Evolutionary conservation across 495 filamentous ascomycete species (phyloP), one percentile per base, ranked within the genome.

Genomic region (Pseudoneurospora amorphoporcata): DNA sequence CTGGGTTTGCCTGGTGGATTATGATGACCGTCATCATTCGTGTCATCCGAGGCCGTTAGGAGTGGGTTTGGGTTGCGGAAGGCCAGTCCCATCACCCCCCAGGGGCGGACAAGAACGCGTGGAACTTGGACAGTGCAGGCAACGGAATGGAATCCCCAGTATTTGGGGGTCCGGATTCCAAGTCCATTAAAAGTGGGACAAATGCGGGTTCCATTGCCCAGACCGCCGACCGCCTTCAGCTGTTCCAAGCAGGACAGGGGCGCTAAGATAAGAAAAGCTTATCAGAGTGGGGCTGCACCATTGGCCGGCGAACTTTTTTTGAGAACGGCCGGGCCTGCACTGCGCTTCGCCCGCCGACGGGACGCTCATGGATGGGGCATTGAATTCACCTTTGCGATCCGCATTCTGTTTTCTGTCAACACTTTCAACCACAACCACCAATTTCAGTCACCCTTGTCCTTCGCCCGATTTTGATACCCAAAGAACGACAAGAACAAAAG

Each of bases 281-380:
- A 79, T 79, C 77, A 29, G 39, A 53, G 72, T 75, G 77, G 77
- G 73, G 68, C 75, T 41, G 14, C 23, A n/a, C 7, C 19, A 29
- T 38, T 29, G 19, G 38, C n/a, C 23, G 42, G 32, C 71, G 73
- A 76, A 78, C 73, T 78, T 79, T 79, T 77, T 79, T 76, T 75
- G 53, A 65, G 53, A 65, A 65, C 29, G 29, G 53, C n/a, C n/a
- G n/a, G n/a, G n/a, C 53, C 14, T 65, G 53, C 39, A 6, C 29
- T 61, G 53, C 53, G 53, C 53, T 61, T 35, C 53, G 29, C 53
- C 53, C 53, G 53, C 53, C 53, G 53, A 61, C n/a, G n/a, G n/a
- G n/a, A n/a, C 23, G 29, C 35, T 65, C 53, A 29, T 65, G 7
- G 53, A 65, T 65, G 29, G 53, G 16, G 53, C 53, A 35, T 65